Evolutionary conservation across 2,329 filamentous ascomycete species (phyloP).

Genomic region (Penicillium fuscoglaucum): DNA sequence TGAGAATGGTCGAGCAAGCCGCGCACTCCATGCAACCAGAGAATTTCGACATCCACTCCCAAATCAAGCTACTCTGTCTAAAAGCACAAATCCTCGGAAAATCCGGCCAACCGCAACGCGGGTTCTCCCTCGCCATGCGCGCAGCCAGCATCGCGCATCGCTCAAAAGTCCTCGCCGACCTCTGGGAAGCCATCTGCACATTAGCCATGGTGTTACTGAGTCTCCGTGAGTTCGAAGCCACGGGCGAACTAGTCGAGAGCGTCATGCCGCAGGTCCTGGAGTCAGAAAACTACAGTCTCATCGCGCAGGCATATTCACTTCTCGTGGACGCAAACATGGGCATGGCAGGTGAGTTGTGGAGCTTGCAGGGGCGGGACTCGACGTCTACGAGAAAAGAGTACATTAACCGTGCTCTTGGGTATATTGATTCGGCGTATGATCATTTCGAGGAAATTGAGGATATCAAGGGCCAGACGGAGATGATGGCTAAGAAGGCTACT

Average conservation of each 20-base stretch:
- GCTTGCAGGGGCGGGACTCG: conserved; percentile 20
- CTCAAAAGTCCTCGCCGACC: conserved; percentile 64
- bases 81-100: conserved; percentile 71
- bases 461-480: conserved; percentile 69
- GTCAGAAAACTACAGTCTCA: conserved; percentile 62
- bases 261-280: conserved; percentile 77
- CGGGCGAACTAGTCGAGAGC: conserved; percentile 63
- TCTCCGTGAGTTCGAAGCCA: conserved; percentile 69
- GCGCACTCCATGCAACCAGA: conserved; percentile 54
- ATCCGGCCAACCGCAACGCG: conserved; percentile 68
- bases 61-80: conserved; percentile 68
- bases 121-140: conserved; percentile 73
- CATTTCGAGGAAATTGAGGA: conserved; percentile 69
- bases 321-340: conserved; percentile 80
- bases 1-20: conserved; percentile 55
- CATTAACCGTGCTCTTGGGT: conserved; percentile 59
- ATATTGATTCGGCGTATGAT: conserved; percentile 62
- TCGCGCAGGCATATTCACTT: conserved; percentile 66
- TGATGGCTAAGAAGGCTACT: conserved; percentile 78
- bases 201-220: conserved; percentile 69
- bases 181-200: conserved; percentile 71
- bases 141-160: conserved; percentile 73
- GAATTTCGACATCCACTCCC: conserved; percentile 64
- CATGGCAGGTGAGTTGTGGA: conserved; percentile 57
- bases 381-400: conserved; percentile 53